A percentile compares a stretch with the other conserved stretches of the same genome.
These are phyloP conservation scores for Grigorovia humatica DNA, from an alignment of 805 yeast genomes.

Conservation along the genomic window DNA sequence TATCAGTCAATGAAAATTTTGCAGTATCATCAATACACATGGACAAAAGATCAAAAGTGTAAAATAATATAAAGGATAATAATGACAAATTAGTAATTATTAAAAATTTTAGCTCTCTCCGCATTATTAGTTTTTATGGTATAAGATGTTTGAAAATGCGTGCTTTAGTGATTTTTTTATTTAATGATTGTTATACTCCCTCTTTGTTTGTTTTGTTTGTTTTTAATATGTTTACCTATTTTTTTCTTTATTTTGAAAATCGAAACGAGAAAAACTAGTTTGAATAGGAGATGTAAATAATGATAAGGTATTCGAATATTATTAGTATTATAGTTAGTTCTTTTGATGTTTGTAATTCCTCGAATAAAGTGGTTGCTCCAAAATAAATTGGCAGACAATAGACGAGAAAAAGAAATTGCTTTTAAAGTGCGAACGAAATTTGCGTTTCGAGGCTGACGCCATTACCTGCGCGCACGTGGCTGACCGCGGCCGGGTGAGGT, in stretches of 20 bases:
- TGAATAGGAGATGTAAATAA: neutral
- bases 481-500: neutral
- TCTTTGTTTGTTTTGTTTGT: neutral
- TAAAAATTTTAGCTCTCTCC: slow-evolving; percentile 53
- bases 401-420: neutral
- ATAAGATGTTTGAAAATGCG: no score
- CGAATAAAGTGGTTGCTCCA: neutral
- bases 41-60: slow-evolving; percentile 62
- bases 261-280: no score
- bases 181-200: neutral
- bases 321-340: no score
- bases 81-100: slow-evolving; percentile 50
- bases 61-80: slow-evolving; percentile 45
- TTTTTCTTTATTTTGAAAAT: no score
- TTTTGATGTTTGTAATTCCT: no score
- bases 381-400: neutral
- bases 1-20: slow-evolving; percentile 50
- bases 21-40: slow-evolving; percentile 63
- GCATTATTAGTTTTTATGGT: slow-evolving; percentile 31
- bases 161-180: neutral
- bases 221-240: neutral
- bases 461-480: neutral
- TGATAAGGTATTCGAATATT: no score
- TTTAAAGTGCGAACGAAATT: neutral
- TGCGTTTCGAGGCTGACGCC: neutral